Conservation (phyloP, 2,329 filamentous ascomycete genomes). For the Penicillium sp. region DNA sequence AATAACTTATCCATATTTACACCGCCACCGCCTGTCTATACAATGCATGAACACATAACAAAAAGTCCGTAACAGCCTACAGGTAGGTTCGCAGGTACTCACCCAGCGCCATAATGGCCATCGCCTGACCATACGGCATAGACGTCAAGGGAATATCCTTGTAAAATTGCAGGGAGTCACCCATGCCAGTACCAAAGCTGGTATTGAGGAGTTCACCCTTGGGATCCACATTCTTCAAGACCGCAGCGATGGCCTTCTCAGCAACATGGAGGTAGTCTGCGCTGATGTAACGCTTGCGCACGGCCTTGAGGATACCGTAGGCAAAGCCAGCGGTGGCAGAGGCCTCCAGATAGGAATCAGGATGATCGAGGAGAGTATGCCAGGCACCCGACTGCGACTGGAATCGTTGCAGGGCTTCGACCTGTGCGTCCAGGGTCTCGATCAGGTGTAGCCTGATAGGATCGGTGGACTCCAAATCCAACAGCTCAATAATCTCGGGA, state of each 20-base stretch:
- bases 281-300: conserved; percentile 71
- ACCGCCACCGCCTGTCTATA: conserved; percentile 1
- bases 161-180: conserved; percentile 74
- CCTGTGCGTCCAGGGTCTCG: conserved; percentile 70
- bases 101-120: conserved; percentile 81
- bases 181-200: conserved; percentile 82
- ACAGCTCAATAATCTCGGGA: conserved; percentile 77
- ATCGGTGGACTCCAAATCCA: conserved; percentile 66
- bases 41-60: conserved; percentile 6
- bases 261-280: conserved; percentile 67
- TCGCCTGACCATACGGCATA: conserved; percentile 85
- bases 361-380: conserved; percentile 74
- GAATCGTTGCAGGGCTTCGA: conserved; percentile 65
- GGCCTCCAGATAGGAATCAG: conserved; percentile 76
- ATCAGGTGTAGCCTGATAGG: conserved; percentile 61
- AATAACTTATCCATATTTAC: neutral
- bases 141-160: conserved; percentile 76
- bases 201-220: conserved; percentile 75
- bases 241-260: conserved; percentile 69
- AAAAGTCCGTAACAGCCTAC: conserved; percentile 30
- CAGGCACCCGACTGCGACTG: conserved; percentile 71
- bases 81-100: conserved; percentile 71
- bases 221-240: conserved; percentile 68
- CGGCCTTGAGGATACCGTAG: conserved; percentile 77
- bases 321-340: conserved; percentile 82